phyloP scores from a whole-genome alignment of 202 grass and related monocot genomes.

The Setaria viridis region DNA sequence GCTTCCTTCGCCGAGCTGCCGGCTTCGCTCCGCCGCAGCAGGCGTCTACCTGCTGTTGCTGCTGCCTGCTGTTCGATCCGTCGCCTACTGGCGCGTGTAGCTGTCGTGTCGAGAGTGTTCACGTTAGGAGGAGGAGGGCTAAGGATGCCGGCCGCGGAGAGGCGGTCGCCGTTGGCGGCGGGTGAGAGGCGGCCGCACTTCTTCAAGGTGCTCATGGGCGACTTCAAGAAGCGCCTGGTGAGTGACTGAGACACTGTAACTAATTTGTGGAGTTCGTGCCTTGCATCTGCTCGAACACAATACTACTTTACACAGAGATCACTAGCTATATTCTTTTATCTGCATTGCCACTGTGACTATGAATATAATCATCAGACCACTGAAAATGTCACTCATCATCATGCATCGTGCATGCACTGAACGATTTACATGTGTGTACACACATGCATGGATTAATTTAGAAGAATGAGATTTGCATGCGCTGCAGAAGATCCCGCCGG shows the following conservation, averaged over 20 bases:
- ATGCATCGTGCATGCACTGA: not conserved
- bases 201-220: constrained; percentile 96
- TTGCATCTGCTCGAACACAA: not conserved
- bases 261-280: not conserved
- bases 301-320: not conserved
- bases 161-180: constrained; percentile 21
- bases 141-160: constrained; percentile 37
- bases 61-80: not conserved
- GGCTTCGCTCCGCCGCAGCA: not conserved
- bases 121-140: not conserved
- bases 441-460: no score
- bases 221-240: constrained; percentile 75
- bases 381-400: not conserved
- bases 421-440: not conserved
- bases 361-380: not conserved
- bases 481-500: constrained; percentile 74
- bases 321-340: no score
- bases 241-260: constrained; percentile 14
- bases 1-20: not conserved
- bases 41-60: not conserved
- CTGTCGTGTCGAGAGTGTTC: not conserved
- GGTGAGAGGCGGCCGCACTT: constrained; percentile 72
- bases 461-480: not conserved
- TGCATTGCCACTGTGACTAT: not conserved
- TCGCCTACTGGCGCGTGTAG: not conserved